Conservation (phyloP, 176 grass and related monocot genomes). For the Phragmites australis region DNA sequence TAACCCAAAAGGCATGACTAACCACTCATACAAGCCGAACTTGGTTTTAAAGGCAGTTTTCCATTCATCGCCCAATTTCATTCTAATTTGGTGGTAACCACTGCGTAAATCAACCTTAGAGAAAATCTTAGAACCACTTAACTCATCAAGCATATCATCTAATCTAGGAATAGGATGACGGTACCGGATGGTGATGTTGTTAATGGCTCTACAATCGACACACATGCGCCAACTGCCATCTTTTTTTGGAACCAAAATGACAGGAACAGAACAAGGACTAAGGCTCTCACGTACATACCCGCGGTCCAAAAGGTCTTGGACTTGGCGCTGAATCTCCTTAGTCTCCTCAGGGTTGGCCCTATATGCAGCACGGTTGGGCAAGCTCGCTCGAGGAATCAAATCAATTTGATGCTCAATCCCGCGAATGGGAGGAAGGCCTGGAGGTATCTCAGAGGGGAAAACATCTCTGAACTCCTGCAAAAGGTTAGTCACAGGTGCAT, state of each 20-base stretch:
- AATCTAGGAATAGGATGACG: neutral
- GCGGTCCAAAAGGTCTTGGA: no score
- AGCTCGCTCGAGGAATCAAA: neutral
- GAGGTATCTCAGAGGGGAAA: neutral
- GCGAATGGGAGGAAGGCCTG: neutral
- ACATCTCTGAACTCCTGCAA: neutral
- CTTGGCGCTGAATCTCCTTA: no score
- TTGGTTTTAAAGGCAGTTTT: no score
- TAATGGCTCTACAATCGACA: neutral
- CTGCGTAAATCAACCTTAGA: no score
- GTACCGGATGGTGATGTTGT: neutral
- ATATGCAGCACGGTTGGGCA: neutral
- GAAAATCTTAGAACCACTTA: no score
- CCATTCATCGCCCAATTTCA: no score
- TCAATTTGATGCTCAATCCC: neutral
- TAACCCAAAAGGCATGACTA: no score
- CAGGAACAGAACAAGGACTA: no score
- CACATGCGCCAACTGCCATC: neutral
- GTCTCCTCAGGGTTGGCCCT: neutral
- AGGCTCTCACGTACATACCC: no score
- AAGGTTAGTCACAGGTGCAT: neutral
- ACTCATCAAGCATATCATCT: neutral
- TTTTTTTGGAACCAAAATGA: neutral
- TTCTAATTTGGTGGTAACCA: no score
- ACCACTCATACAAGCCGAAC: no score